Conservation (phyloP, 1,284 basidiomycete species). For the Earliella scabrosa region DNA sequence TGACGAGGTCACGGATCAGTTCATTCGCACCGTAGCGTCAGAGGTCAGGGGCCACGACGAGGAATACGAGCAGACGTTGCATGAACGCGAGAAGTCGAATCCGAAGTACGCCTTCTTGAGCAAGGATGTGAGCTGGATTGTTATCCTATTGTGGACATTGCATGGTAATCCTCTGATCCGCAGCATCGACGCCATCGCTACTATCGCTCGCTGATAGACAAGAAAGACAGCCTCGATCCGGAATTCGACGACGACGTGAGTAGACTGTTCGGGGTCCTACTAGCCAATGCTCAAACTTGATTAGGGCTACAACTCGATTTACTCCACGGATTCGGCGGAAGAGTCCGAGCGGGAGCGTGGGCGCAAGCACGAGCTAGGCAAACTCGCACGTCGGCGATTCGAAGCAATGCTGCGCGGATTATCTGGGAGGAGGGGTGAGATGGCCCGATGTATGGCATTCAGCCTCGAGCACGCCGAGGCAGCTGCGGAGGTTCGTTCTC, state of each 20-base stretch:
- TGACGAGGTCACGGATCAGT: constrained; percentile 78
- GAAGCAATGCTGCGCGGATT: constrained; percentile 89
- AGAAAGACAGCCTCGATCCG: constrained; percentile 58
- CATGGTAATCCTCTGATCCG: background rate
- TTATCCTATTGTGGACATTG: background rate
- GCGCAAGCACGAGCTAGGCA: constrained; percentile 77
- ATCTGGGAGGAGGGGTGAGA: constrained; percentile 86
- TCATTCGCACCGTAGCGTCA: constrained; percentile 84
- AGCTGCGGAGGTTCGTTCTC: constrained; percentile 73
- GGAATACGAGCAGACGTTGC: constrained; percentile 77
- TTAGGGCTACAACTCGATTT: constrained; percentile 89
- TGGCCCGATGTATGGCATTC: constrained; percentile 95
- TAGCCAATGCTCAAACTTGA: background rate
- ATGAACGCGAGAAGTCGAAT: constrained; percentile 80
- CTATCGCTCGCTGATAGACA: constrained; percentile 78
- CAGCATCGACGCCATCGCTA: constrained; percentile 84
- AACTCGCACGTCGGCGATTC: constrained; percentile 80
- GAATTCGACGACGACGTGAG: constrained; percentile 88
- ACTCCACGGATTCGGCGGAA: constrained; percentile 95
- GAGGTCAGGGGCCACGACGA: constrained; percentile 84
- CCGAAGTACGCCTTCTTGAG: constrained; percentile 84
- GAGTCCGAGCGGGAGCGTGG: constrained; percentile 86
- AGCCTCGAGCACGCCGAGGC: constrained; percentile 95
- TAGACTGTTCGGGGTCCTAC: constrained; percentile 13
- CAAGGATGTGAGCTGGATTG: constrained; percentile 55